Conservation (phyloP, 108 stramenopile species). For the Nannochloropsis salina region DNA sequence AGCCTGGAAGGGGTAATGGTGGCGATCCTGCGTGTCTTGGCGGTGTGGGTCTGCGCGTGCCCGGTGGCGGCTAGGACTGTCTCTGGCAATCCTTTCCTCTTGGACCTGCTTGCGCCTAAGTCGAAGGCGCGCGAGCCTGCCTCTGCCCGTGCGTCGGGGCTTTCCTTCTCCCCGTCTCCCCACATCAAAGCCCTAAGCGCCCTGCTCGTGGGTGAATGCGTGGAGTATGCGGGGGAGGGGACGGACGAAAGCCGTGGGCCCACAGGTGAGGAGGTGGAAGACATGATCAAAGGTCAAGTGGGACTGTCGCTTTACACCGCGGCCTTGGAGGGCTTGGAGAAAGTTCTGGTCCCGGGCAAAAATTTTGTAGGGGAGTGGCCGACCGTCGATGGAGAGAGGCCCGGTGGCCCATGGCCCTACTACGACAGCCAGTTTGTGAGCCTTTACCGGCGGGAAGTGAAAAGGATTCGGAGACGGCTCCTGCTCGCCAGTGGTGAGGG, state of each 20-base stretch:
- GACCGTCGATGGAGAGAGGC: background rate
- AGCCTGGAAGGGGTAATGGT: background rate
- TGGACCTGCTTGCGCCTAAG: background rate
- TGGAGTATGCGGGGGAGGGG: background rate
- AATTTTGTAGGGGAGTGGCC: slow-evolving; percentile 19
- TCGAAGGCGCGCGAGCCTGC: background rate
- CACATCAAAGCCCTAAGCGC: background rate
- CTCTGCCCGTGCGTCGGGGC: background rate
- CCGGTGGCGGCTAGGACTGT: background rate
- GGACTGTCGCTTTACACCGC: background rate
- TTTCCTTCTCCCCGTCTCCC: background rate
- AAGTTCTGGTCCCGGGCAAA: background rate
- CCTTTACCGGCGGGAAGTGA: background rate
- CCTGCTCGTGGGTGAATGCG: background rate
- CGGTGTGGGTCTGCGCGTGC: background rate
- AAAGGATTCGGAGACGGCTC: background rate
- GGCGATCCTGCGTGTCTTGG: background rate
- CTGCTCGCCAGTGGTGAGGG: background rate
- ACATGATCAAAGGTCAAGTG: background rate
- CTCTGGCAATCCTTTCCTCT: background rate
- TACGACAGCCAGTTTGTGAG: slow-evolving; percentile 14
- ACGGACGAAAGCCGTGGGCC: background rate
- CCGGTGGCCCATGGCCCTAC: background rate
- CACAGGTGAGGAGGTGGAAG: background rate
- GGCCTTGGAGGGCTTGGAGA: background rate